Base-by-base conservation (phyloP, 495 filamentous ascomycete genomes). In the Lindgomyces ingoldianus region DNA sequence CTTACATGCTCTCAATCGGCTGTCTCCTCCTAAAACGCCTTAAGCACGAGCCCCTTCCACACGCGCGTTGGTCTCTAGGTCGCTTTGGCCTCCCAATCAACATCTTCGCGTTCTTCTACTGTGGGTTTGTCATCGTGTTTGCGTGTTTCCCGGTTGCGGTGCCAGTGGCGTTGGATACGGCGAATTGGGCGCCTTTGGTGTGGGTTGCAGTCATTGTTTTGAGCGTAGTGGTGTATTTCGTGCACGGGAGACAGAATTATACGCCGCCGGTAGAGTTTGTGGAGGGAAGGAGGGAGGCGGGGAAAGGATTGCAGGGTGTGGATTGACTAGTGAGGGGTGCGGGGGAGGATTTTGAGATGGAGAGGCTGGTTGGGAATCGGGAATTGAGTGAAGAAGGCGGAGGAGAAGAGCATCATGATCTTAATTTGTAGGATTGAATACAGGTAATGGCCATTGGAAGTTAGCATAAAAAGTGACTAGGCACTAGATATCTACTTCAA, bases 1-100 rank as follows among this genome's bases (percentile, higher is more conserved):
- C 74, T 0, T 78, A 78, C 63, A 68, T 74, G 22, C 64, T 79
- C 41, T 70, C 68, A 18, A 77, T 79, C 49, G 65, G 66, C 25
- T 77, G 74, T 48, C 59, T 79, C 6, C 41, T 74, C 16, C 45
- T 62, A 29, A 71, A 68, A 41, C 72, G 76, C 19, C 19, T 73
- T 27, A 60, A 44, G 4, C 50, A 64, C 12, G 61, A 75, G 60
- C 65, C 70, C 57, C 72, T 79, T 12, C 75, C 69, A 1, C 69
- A 53, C 3, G 67, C 70, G 4, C 70, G 75, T 0, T 78, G 73
- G 73, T 64, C 57, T 29, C 58, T 77, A 12, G 76, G 77, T 2
- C 56, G 68, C 3, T 69, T n/a, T 2, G 75, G 75, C 26, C 36
- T 72, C 1, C 29, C 58, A 3, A 67, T 79, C 62, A 79, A 79